These are phyloP conservation scores for Fusarium mangiferae DNA, from an alignment of 2,329 filamentous ascomycete genomes.

Conservation along the genomic window DNA sequence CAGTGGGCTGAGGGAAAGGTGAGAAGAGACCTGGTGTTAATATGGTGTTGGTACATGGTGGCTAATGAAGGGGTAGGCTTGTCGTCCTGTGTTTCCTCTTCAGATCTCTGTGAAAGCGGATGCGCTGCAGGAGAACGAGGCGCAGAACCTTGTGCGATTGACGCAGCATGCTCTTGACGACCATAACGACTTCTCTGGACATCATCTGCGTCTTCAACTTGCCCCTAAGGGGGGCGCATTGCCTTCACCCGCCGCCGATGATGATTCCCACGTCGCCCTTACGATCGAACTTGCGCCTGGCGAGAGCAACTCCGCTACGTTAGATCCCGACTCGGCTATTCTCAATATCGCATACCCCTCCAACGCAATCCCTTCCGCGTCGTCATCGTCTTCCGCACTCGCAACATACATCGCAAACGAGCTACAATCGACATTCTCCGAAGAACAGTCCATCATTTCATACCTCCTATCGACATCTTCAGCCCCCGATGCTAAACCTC, in stretches of 20 bases:
- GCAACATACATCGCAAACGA: constrained; percentile 83
- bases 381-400: constrained; percentile 76
- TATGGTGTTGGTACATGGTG: rapidly evolving
- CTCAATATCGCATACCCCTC: constrained; percentile 82
- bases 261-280: constrained; percentile 68
- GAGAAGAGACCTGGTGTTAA: not conserved
- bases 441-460: constrained; percentile 89
- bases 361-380: constrained; percentile 72
- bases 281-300: constrained; percentile 76
- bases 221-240: constrained; percentile 43
- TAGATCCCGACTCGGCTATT: constrained; percentile 75
- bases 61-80: constrained; percentile 69
- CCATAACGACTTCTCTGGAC: constrained; percentile 84
- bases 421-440: constrained; percentile 80
- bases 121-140: constrained; percentile 72
- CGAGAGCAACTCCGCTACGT: constrained; percentile 66
- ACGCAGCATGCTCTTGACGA: constrained; percentile 89
- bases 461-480: constrained; percentile 73
- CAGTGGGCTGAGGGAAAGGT: constrained; percentile 93
- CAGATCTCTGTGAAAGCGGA: constrained; percentile 81
- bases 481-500: constrained; percentile 55
- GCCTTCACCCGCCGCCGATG: constrained; percentile 44
- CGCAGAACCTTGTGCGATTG: constrained; percentile 77
- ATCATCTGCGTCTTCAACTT: constrained; percentile 72
- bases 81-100: constrained; percentile 87